phyloP scores from a whole-genome alignment of 2,329 filamentous ascomycete genomes.

The Cladosporium halotolerans region DNA sequence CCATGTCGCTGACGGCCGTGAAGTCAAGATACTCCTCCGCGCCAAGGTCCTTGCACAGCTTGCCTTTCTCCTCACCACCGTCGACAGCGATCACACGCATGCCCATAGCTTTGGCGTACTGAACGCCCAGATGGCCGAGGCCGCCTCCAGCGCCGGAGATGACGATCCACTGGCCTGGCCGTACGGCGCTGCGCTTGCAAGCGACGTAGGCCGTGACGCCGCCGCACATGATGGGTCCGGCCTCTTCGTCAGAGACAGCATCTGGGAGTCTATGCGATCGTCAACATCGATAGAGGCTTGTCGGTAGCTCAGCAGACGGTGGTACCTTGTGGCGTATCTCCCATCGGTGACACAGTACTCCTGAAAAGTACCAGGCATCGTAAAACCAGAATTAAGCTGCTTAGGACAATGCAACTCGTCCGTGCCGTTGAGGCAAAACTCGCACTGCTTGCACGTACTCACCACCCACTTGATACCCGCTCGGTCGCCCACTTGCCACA shows the following conservation, averaged over 20 bases:
- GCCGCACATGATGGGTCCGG: slow-evolving; percentile 35
- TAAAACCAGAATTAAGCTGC: slow-evolving; percentile 35
- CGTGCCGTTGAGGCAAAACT: slow-evolving; percentile 29
- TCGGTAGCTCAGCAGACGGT: too few relatives aligned
- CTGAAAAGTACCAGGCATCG: slow-evolving; percentile 33
- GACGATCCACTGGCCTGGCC: slow-evolving; percentile 36
- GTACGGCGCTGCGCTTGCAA: slow-evolving; percentile 30
- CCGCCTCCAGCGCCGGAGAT: slow-evolving; percentile 34
- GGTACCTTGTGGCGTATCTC: slow-evolving; percentile 28
- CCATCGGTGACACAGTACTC: slow-evolving; percentile 32
- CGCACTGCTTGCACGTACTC: slow-evolving; percentile 25
- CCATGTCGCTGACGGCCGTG: slow-evolving; percentile 28
- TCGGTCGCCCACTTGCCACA: slow-evolving; percentile 27
- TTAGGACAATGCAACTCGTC: slow-evolving; percentile 34
- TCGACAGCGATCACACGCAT: slow-evolving; percentile 37
- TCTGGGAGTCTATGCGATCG: slow-evolving; percentile 40
- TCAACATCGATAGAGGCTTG: background rate
- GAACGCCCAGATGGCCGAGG: slow-evolving; percentile 25
- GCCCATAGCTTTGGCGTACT: slow-evolving; percentile 29
- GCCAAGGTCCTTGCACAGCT: slow-evolving; percentile 33
- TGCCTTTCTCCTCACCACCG: slow-evolving; percentile 32
- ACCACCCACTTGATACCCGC: slow-evolving; percentile 31
- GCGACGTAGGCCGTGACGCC: slow-evolving; percentile 32
- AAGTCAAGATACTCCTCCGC: slow-evolving; percentile 36
- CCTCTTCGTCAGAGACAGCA: slow-evolving; percentile 32